Conservation (phyloP, 352 stramenopile genomes). For the Pythium periplocum region DNA sequence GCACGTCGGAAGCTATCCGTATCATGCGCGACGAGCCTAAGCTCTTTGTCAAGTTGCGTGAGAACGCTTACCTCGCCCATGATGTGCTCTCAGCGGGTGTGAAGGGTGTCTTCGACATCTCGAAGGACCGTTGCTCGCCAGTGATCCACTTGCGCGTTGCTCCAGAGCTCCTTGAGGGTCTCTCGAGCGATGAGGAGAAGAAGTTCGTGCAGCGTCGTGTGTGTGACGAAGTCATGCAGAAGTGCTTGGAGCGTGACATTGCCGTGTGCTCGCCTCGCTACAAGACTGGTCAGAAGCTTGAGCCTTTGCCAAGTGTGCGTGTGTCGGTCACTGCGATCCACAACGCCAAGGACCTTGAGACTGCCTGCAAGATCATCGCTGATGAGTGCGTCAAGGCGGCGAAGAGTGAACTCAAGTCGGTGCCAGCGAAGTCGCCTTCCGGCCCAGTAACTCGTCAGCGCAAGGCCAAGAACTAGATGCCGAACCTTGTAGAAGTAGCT, state of each 20-base stretch:
- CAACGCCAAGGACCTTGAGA: constrained; percentile 43
- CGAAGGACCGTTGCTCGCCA: constrained; percentile 56
- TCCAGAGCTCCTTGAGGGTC: constrained; percentile 28
- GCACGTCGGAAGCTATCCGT: constrained; percentile 78
- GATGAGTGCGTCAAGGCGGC: constrained; percentile 48
- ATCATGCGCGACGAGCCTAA: constrained; percentile 79
- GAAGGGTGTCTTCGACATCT: constrained; percentile 39
- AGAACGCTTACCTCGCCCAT: constrained; percentile 61
- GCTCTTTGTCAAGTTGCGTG: constrained; percentile 60
- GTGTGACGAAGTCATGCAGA: constrained; percentile 61
- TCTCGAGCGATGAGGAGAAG: constrained; percentile 42
- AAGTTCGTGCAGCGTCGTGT: constrained; percentile 45
- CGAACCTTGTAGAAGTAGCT: neutral
- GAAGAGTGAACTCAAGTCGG: constrained; percentile 33
- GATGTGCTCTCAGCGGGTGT: constrained; percentile 34
- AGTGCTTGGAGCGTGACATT: constrained; percentile 53
- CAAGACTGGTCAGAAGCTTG: constrained; percentile 54
- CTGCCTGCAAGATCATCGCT: constrained; percentile 50
- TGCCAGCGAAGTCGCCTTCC: constrained; percentile 17
- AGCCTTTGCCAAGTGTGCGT: constrained; percentile 67
- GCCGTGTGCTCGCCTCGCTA: constrained; percentile 71
- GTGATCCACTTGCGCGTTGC: constrained; percentile 66
- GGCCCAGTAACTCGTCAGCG: constrained; percentile 32
- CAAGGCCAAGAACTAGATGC: constrained; percentile 25
- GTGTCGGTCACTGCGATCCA: constrained; percentile 73